phyloP scores from a whole-genome alignment of 352 stramenopile species.

The Globisporangium cystogenes region DNA sequence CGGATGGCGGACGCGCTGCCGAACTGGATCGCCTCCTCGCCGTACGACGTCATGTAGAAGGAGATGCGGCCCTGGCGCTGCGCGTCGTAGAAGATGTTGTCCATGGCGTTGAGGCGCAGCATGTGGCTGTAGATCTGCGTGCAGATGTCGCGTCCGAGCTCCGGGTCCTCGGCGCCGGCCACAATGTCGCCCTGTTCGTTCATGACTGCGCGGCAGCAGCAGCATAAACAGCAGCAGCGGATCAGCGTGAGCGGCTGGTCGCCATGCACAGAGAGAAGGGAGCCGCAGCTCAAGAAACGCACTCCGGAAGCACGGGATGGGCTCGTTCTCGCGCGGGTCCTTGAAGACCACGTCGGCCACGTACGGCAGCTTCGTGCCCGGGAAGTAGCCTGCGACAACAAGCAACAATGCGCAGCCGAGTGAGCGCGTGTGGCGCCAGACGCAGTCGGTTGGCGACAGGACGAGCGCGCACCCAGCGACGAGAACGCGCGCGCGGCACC shows the following conservation, averaged over 20 bases:
- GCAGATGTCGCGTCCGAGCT: constrained; percentile 73
- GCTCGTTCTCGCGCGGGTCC: constrained; percentile 71
- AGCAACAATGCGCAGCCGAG: background rate
- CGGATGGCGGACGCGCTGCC: constrained; percentile 90
- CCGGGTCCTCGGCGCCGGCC: constrained; percentile 56
- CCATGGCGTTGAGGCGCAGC: constrained; percentile 90
- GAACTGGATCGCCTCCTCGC: constrained; percentile 96
- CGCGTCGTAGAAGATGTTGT: constrained; percentile 96
- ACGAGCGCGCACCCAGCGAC: constrained; percentile 23
- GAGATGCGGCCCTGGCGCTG: constrained; percentile 98
- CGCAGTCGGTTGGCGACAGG: too few species aligned
- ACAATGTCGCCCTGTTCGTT: constrained; percentile 82
- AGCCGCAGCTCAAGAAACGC: too few species aligned
- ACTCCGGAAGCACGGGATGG: constrained; percentile 90
- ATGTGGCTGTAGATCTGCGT: constrained; percentile 87
- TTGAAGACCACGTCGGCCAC: constrained; percentile 86
- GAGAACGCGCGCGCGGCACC: constrained; percentile 16
- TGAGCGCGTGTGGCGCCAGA: too few species aligned
- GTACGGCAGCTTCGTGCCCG: constrained; percentile 84
- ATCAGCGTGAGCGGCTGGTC: too few species aligned
- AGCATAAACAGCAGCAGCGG: too few species aligned
- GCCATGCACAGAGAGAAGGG: too few species aligned
- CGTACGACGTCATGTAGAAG: constrained; percentile 94
- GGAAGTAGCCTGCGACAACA: constrained; percentile 47
- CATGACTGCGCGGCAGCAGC: constrained; percentile 44